Evolutionary conservation across 2,329 filamentous ascomycete species (phyloP), one percentile per base, ranked within the genome.

Genomic region (Fusarium sp.): DNA sequence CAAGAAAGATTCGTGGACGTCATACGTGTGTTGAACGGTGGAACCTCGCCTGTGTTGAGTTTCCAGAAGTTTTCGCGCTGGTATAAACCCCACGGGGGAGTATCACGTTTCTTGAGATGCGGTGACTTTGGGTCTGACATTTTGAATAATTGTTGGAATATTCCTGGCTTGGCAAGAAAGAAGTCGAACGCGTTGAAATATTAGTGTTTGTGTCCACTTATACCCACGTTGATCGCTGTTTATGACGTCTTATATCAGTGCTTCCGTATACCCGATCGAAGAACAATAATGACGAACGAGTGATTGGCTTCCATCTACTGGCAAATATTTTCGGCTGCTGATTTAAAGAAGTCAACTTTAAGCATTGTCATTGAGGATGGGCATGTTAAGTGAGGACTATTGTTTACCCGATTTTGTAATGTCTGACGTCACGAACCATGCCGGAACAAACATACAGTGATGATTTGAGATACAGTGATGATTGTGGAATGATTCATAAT

Each of bases 61-160:
- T 62, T 64, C 58, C 61, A 64, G 12, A 64, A 64, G 38, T 64
- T 62, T 6, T 62, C 58, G 20, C 58, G 58, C 12, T 64, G 61
- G 5, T 64, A 64, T 4, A 64, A 4, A 5, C 61, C 58, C 58
- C 61, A 64, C 3, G 61, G 49, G 20, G 58, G 61, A 15, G 38
- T 64, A 5, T 64, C 49, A 1, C 61, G 49, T 1, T 45, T 57
- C 6, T 56, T 57, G 13, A 62, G 20, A 46, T 64, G 61, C 0
- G 62, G 62, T 3, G 58, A 64, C 2, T 13, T 18, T 1, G 43
- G 49, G 20, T 62, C 58, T 3, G 62, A 62, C 62, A 64, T 64
- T 4, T 1, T 55, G 13, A 6, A 5, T 1, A 1, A 6, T 25
- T 1, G 0, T 9, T 8, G 2, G n/a, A 34, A 1, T 40, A 3